A percentile compares a stretch with the other conserved stretches of the same genome.
phyloP scores from a whole-genome alignment of 2,329 filamentous ascomycete species.

The Paecilomyces dactylethromorphus region DNA sequence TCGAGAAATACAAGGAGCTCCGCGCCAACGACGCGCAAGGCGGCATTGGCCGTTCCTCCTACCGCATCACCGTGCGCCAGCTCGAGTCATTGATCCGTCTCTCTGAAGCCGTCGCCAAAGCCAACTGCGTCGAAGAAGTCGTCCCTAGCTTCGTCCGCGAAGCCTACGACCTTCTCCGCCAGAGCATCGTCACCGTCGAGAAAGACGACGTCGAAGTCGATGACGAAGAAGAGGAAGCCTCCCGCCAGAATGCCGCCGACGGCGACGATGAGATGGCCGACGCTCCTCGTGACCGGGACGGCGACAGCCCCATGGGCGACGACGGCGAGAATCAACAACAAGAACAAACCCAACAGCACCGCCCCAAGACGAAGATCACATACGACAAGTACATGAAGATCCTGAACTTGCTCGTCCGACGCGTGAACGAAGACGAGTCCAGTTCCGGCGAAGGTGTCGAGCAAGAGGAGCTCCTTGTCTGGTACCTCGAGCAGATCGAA shows the following conservation, averaged over 20 bases:
- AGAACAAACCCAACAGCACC: conserved; percentile 28
- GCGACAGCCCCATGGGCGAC: conserved; percentile 49
- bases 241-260: conserved; percentile 40
- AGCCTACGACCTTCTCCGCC: conserved; percentile 81
- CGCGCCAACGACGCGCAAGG: conserved; percentile 89
- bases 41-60: conserved; percentile 88
- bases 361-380: conserved; percentile 76
- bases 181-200: conserved; percentile 96
- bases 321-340: conserved; percentile 42
- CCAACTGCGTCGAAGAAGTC: conserved; percentile 91
- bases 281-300: conserved; percentile 36
- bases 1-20: conserved; percentile 92
- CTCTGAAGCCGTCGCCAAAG: conserved; percentile 96
- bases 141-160: conserved; percentile 79
- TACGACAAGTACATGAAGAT: conserved; percentile 94
- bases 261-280: conserved; percentile 46
- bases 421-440: conserved; percentile 76
- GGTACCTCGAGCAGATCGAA: conserved; percentile 92
- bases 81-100: conserved; percentile 93
- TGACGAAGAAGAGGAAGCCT: conserved; percentile 54
- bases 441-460: conserved; percentile 74
- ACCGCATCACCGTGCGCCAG: conserved; percentile 94
- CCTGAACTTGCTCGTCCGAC: conserved; percentile 75
- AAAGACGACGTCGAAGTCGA: conserved; percentile 96
- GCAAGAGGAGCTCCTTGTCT: conserved; percentile 71